phyloP scores from a whole-genome alignment of 1,284 basidiomycete species.

The Sporisorium scitamineum region DNA sequence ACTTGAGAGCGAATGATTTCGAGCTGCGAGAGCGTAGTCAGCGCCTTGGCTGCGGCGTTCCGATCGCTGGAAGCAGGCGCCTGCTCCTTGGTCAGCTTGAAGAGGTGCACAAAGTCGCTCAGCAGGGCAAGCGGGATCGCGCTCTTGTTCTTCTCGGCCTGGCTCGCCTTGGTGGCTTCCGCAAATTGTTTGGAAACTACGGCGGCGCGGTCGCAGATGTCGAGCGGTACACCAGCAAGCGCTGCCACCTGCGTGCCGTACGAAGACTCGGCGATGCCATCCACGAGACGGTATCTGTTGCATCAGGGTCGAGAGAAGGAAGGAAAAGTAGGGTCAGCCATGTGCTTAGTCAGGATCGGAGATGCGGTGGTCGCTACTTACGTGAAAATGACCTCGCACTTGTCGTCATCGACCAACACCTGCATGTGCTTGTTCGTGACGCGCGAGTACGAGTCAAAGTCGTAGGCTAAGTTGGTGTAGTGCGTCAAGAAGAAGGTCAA shows the following conservation, averaged over 20 bases:
- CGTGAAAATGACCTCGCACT: slow-evolving; percentile 66
- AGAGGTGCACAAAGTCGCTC: slow-evolving; percentile 65
- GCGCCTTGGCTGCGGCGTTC: slow-evolving; percentile 29
- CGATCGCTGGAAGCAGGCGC: slow-evolving; percentile 28
- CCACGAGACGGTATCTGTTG: slow-evolving; percentile 63
- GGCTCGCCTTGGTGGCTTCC: slow-evolving; percentile 52
- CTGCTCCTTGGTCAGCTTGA: slow-evolving; percentile 43
- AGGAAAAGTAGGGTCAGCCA: slow-evolving; percentile 2
- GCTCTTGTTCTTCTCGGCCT: slow-evolving; percentile 57
- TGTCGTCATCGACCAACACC: slow-evolving; percentile 65
- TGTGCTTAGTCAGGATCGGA: no score
- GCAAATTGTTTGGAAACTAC: slow-evolving; percentile 62
- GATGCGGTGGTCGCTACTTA: slow-evolving; percentile 24
- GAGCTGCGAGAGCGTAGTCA: slow-evolving; percentile 47
- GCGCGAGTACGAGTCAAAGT: slow-evolving; percentile 64
- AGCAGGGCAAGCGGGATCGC: slow-evolving; percentile 58
- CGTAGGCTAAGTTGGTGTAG: slow-evolving; percentile 64
- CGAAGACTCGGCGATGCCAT: slow-evolving; percentile 81
- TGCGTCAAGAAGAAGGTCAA: slow-evolving; percentile 68
- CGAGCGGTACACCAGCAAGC: slow-evolving; percentile 64
- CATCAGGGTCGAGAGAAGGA: not conserved
- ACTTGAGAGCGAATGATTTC: slow-evolving; percentile 58
- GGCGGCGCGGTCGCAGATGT: slow-evolving; percentile 65
- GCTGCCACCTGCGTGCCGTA: slow-evolving; percentile 74
- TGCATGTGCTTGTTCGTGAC: slow-evolving; percentile 69